Evolutionary conservation across 306 rosid genomes (phyloP).

Genomic region (Rubus idaeus): DNA sequence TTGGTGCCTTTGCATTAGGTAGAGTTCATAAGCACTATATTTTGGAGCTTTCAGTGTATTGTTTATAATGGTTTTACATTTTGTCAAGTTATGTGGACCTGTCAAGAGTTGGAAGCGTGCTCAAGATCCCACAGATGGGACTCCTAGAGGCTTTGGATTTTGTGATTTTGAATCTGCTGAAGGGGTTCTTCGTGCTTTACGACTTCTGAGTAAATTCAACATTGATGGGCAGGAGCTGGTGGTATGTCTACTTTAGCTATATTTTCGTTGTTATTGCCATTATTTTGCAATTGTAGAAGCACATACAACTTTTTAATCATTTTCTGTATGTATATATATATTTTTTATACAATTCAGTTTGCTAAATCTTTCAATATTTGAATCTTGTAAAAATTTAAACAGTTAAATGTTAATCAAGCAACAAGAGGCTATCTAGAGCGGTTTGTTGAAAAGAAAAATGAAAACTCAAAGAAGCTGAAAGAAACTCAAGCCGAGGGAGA

Average conservation of each 20-base stretch:
- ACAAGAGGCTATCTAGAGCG: conserved; percentile 65
- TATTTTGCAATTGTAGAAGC: neutral
- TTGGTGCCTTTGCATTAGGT: neutral
- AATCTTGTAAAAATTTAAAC: conserved; percentile 27
- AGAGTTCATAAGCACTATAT: neutral
- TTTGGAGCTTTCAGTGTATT: conserved; percentile 6
- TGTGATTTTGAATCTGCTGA: conserved; percentile 96
- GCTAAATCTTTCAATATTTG: conserved; percentile 17
- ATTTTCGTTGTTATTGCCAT: neutral
- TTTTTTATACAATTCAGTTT: neutral
- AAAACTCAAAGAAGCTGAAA: conserved; percentile 55
- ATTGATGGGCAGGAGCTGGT: conserved; percentile 90
- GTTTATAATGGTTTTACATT: conserved; percentile 20
- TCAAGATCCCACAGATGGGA: conserved; percentile 82
- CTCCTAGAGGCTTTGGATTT: conserved; percentile 89
- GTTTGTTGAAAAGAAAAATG: conserved; percentile 67
- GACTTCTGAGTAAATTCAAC: conserved; percentile 76
- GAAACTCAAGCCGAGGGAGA: conserved; percentile 48
- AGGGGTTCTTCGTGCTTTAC: conserved; percentile 96
- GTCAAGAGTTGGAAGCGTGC: conserved; percentile 97
- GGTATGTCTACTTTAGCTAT: conserved; percentile 46
- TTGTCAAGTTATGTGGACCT: conserved; percentile 78
- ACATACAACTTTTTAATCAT: neutral
- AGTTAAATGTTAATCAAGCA: conserved; percentile 76
- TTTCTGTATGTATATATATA: neutral